phyloP scores from a whole-genome alignment of 306 rosid species.

The Pyrus betulifolia region DNA sequence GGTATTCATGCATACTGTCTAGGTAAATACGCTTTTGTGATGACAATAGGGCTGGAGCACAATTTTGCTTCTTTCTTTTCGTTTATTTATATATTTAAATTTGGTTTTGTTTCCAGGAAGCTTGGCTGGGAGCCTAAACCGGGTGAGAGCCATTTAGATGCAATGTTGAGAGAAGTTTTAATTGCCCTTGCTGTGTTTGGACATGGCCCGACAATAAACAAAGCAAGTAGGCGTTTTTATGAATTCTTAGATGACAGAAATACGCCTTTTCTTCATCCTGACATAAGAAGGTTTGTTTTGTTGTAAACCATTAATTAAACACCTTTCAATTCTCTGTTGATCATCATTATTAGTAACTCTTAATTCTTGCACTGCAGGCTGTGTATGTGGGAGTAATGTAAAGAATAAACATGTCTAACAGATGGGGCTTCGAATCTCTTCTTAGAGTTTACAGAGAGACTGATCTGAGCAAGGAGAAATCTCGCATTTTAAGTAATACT shows the following conservation, averaged over 20 bases:
- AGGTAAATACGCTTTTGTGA: too few relatives aligned
- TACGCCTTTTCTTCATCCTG: conserved; percentile 80
- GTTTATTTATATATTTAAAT: background rate
- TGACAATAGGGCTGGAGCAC: too few relatives aligned
- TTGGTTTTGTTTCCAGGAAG: conserved; percentile 42
- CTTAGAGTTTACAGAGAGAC: conserved; percentile 72
- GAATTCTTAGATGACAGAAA: conserved; percentile 72
- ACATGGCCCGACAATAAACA: conserved; percentile 58
- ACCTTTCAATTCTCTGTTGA: background rate
- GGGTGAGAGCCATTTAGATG: conserved; percentile 53
- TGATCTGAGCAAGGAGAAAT: conserved; percentile 82
- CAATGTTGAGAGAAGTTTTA: conserved; percentile 84
- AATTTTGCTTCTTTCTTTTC: background rate
- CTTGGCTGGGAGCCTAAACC: conserved; percentile 90
- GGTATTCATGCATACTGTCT: too few relatives aligned
- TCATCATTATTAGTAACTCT: conserved; percentile 17
- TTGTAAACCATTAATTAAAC: background rate
- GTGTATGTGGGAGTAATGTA: conserved; percentile 71
- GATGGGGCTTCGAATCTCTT: conserved; percentile 62
- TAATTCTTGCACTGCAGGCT: conserved; percentile 38
- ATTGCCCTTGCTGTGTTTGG: conserved; percentile 66
- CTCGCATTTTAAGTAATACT: conserved; percentile 59
- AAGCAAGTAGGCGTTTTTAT: conserved; percentile 67
- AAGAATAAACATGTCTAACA: conserved; percentile 42
- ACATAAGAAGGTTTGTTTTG: conserved; percentile 59